Base-by-base conservation (phyloP, 345 rosid species). In the Cochlearia excelsa region DNA sequence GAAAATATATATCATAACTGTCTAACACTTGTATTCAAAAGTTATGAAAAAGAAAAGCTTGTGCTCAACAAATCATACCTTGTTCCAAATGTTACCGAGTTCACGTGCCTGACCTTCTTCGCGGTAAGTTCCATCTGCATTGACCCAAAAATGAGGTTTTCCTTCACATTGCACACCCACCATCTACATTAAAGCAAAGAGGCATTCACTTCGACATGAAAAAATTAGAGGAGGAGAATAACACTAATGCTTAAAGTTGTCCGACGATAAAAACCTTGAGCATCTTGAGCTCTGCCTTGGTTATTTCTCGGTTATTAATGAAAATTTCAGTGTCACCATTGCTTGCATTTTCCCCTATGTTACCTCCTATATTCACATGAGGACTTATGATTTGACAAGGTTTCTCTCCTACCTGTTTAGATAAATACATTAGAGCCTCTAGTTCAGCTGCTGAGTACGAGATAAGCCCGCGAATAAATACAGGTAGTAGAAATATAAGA, bases 361-460 rank as follows among this genome's bases (percentile, higher is more conserved):
- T 41, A 49, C 77, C 92, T 34, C 99, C 88, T 49, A 93, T 55
- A 54, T 29, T 37, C 61, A 87, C 61, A 9, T 73, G 67, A 40
- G 77, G 76, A 56, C 81, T 79, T 61, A 93, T 85, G 64, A 89
- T 82, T 72, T 87, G 90, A 65, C 81, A 77, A 42, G 99, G 99
- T 47, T 78, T 82, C 45, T 80, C 68, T 60, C 95, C 99, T 47
- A 76, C 73, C 99, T 93, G 84, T 67, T 61, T 10, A 34, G 27
- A 54, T 5, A 54, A 66, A 72, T 9, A 43, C 55, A 39, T 11
- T 4, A 67, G 51, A 51, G 35, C 46, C 62, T 43, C 55, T 43
- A 30, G 29, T 55, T 61, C 38, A 72, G 31, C 47, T 72, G 43
- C 23, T 29, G 35, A 7, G 40, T 4, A 61, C 30, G 31, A 60